Evolutionary conservation across 352 stramenopile species (phyloP).

Genomic region (Hyaloperonospora arabidopsidis): DNA sequence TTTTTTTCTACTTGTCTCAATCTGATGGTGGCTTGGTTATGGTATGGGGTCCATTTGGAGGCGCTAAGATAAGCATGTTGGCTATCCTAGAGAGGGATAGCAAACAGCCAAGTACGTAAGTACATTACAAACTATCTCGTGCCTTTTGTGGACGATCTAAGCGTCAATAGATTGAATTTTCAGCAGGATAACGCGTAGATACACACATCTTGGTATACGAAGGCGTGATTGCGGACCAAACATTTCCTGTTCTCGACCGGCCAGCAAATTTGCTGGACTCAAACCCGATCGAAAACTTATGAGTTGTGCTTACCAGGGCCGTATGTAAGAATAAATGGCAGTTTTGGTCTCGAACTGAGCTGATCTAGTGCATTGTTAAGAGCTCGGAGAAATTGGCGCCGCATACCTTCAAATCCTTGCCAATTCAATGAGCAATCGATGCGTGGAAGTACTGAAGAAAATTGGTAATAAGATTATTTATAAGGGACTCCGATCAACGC

Average conservation of each 20-base stretch:
- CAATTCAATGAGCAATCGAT: neutral
- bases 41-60: neutral
- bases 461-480: neutral
- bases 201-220: neutral
- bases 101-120: neutral
- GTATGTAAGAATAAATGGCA: neutral
- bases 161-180: neutral
- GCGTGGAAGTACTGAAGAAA: neutral
- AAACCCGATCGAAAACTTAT: neutral
- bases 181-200: neutral
- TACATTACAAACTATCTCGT: neutral
- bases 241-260: neutral
- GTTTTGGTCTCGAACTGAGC: neutral
- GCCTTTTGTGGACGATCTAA: neutral
- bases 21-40: neutral
- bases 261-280: neutral
- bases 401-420: neutral
- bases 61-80: neutral
- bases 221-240: neutral
- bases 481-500: too few relatives aligned
- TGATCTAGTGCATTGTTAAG: neutral
- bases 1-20: neutral
- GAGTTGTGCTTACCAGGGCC: neutral
- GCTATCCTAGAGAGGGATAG: neutral
- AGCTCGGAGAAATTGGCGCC: neutral